Conservation (phyloP, 164 flowering plant species). For the Santalum album region DNA sequence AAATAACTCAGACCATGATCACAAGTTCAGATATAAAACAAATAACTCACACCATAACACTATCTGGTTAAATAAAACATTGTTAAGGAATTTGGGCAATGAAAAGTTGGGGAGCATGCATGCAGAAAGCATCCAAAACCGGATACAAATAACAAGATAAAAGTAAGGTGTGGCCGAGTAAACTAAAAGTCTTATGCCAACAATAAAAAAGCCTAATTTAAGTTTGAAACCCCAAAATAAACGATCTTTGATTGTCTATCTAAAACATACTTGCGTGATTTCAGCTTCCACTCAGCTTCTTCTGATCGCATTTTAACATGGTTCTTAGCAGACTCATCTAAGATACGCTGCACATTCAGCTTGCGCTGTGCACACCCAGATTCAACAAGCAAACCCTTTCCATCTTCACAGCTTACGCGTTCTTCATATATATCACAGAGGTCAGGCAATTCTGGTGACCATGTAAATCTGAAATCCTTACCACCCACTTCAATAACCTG, state of each 20-base stretch:
- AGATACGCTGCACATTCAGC: constrained; percentile 74
- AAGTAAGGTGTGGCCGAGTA: too few species aligned
- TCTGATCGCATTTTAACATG: constrained; percentile 94
- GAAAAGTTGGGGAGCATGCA: neutral
- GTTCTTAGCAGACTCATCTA: constrained; percentile 89
- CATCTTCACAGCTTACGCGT: constrained; percentile 66
- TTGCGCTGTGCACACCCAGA: constrained; percentile 92
- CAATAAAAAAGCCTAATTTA: neutral
- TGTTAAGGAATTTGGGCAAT: neutral
- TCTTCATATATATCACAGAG: constrained; percentile 95
- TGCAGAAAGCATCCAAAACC: too few species aligned
- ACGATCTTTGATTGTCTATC: too few species aligned
- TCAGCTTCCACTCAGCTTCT: constrained; percentile 76
- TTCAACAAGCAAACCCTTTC: constrained; percentile 87
- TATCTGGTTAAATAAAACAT: too few species aligned
- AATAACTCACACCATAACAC: too few species aligned
- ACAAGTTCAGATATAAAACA: too few species aligned
- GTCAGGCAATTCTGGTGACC: constrained; percentile 74
- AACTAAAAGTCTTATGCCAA: neutral
- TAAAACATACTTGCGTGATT: constrained; percentile 74
- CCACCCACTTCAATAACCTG: constrained; percentile 93
- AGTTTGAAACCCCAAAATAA: too few species aligned
- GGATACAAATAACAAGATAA: too few species aligned
- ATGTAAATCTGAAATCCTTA: constrained; percentile 82
- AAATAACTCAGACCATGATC: too few species aligned